Percentiles rank a stretch among this genome's conserved stretches.
Conservation (phyloP, 495 filamentous ascomycete species). For the Xylaria palmicola region DNA sequence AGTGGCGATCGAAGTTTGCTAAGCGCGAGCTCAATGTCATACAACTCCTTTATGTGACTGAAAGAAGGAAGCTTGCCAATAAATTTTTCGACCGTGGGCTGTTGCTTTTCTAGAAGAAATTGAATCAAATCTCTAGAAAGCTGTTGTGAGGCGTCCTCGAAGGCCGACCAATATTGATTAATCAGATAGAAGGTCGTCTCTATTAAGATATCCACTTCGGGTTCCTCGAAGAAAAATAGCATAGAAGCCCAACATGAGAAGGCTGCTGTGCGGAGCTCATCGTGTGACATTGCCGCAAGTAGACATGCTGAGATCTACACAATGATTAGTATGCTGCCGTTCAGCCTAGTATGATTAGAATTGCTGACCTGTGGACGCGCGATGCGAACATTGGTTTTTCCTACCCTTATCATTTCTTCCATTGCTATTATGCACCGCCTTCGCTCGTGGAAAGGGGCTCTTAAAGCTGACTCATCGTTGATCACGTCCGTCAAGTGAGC, state of each 20-base stretch:
- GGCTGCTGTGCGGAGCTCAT: conserved; percentile 69
- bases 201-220: conserved; percentile 74
- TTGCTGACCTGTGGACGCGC: conserved; percentile 78
- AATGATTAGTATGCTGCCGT: background rate
- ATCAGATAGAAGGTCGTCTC: conserved; percentile 88
- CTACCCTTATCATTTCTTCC: conserved; percentile 80
- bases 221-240: conserved; percentile 67
- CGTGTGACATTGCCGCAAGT: conserved; percentile 73
- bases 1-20: conserved; percentile 57
- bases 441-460: conserved; percentile 62
- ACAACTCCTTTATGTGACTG: conserved; percentile 65
- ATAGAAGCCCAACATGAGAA: conserved; percentile 83
- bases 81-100: conserved; percentile 56
- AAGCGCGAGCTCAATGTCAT: conserved; percentile 62
- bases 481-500: conserved; percentile 77
- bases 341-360: conserved; percentile 1
- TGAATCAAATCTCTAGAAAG: conserved; percentile 60
- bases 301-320: conserved; percentile 80
- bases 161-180: conserved; percentile 70
- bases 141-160: conserved; percentile 59
- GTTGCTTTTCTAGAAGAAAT: conserved; percentile 62
- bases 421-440: conserved; percentile 76
- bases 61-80: conserved; percentile 78
- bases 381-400: conserved; percentile 64
- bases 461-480: conserved; percentile 62